These are phyloP conservation scores for Xylariaceae sp. DNA, from an alignment of 2,329 filamentous ascomycete genomes.

Conservation along the genomic window DNA sequence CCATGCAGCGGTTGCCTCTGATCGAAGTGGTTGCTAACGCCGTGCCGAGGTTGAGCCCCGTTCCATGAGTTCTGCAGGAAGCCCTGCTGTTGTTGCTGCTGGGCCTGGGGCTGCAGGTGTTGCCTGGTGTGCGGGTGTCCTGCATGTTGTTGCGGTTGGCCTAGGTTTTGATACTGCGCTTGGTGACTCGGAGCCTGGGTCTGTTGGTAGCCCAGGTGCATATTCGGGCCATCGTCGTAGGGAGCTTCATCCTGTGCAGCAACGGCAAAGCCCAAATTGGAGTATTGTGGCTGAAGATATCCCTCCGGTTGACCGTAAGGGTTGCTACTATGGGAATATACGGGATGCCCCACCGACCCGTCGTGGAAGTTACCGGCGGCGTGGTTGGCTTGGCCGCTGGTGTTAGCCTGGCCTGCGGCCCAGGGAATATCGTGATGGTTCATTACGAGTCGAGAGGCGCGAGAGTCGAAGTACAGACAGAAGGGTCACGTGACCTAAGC, in stretches of 20 bases:
- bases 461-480: too few relatives aligned
- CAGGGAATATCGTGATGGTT: too few relatives aligned
- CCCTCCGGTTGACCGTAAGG: slow-evolving; percentile 8
- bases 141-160: slow-evolving; percentile 10
- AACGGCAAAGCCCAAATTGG: slow-evolving; percentile 8
- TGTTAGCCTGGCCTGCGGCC: too few relatives aligned
- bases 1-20: slow-evolving; percentile 10
- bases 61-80: slow-evolving; percentile 10
- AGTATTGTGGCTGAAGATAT: slow-evolving; percentile 14
- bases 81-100: slow-evolving; percentile 1
- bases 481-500: slow-evolving; percentile 15
- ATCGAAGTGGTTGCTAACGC: slow-evolving; percentile 2
- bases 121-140: too few relatives aligned
- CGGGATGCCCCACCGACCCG: slow-evolving; percentile 4
- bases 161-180: slow-evolving; percentile 7
- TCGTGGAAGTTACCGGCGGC: slow-evolving; percentile 4
- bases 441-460: too few relatives aligned
- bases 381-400: neutral
- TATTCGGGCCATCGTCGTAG: slow-evolving; percentile 11
- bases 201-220: slow-evolving; percentile 8
- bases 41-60: slow-evolving; percentile 6
- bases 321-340: slow-evolving; percentile 4
- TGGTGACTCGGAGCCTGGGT: slow-evolving; percentile 3
- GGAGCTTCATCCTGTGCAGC: slow-evolving; percentile 5
- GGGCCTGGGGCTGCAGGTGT: neutral